A percentile compares a stretch with the other conserved stretches of the same genome.
Conservation (phyloP, 805 yeast species). For the Hanseniaspora jakobsenii region DNA sequence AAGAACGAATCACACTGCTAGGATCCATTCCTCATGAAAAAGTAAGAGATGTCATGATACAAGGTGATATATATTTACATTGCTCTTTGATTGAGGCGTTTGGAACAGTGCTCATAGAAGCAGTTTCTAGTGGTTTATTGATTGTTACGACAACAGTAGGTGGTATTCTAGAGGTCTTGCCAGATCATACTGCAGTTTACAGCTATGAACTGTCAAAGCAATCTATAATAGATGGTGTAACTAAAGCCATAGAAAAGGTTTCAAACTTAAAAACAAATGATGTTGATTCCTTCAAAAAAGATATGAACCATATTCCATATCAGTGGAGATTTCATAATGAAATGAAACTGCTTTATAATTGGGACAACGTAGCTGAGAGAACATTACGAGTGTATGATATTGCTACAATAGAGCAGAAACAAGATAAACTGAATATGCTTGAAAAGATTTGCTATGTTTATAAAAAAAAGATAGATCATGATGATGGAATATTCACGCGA, state of each 20-base stretch:
- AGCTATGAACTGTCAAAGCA: slow-evolving; percentile 75
- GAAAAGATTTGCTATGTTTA: slow-evolving; percentile 53
- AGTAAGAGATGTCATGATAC: slow-evolving; percentile 83
- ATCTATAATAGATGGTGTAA: slow-evolving; percentile 58
- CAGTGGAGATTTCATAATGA: slow-evolving; percentile 57
- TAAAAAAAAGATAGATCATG: slow-evolving; percentile 21
- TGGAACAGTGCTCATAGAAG: slow-evolving; percentile 94
- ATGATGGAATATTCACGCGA: slow-evolving; percentile 77
- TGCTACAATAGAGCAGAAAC: slow-evolving; percentile 28
- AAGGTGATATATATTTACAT: slow-evolving; percentile 87
- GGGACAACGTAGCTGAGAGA: slow-evolving; percentile 78
- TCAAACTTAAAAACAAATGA: slow-evolving; percentile 16
- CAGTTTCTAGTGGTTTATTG: slow-evolving; percentile 86
- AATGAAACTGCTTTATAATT: slow-evolving; percentile 72
- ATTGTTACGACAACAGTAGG: slow-evolving; percentile 95
- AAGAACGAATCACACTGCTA: slow-evolving; percentile 71
- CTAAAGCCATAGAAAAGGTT: slow-evolving; percentile 54
- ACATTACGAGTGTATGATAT: slow-evolving; percentile 71
- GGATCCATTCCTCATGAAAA: slow-evolving; percentile 88
- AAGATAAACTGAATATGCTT: slow-evolving; percentile 41
- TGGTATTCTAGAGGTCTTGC: slow-evolving; percentile 94
- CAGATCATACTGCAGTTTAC: slow-evolving; percentile 82
- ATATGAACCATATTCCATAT: background rate
- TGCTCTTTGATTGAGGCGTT: slow-evolving; percentile 94
- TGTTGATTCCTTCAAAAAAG: background rate